phyloP scores from a whole-genome alignment of 352 stramenopile genomes.

The Phytopythium montanum region DNA sequence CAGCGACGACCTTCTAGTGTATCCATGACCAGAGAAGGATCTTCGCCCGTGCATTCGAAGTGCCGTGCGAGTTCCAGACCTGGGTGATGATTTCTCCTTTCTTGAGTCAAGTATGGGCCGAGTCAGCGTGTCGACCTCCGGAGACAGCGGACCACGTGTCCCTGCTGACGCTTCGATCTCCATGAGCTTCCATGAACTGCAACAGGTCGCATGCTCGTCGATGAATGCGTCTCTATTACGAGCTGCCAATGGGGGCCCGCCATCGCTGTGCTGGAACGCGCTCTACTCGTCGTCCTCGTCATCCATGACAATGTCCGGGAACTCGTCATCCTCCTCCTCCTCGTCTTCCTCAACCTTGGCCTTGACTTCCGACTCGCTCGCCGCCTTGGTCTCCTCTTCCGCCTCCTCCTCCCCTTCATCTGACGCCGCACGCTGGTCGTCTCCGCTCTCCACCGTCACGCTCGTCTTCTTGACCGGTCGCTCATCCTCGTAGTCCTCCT shows the following conservation, averaged over 20 bases:
- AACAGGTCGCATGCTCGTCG: background rate
- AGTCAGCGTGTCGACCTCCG: too few relatives aligned
- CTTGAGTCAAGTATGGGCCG: too few relatives aligned
- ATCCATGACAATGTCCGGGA: slow-evolving; percentile 80
- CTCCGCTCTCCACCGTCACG: slow-evolving; percentile 10
- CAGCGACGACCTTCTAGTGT: too few relatives aligned
- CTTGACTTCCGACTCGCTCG: background rate
- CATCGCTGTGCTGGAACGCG: too few relatives aligned
- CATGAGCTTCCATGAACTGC: too few relatives aligned
- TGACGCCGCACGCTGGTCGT: slow-evolving; percentile 1
- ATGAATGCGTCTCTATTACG: background rate
- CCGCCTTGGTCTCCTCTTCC: background rate
- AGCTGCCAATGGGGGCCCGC: background rate
- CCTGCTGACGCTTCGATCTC: too few relatives aligned
- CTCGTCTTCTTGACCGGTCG: slow-evolving; percentile 22
- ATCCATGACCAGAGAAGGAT: too few relatives aligned
- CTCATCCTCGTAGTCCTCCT: slow-evolving; percentile 45
- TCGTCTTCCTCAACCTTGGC: slow-evolving; percentile 11
- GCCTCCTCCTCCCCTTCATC: background rate
- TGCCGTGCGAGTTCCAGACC: too few relatives aligned
- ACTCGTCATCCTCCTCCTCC: slow-evolving; percentile 67
- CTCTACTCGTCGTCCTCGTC: slow-evolving; percentile 48
- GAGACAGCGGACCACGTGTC: too few relatives aligned
- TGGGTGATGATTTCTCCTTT: too few relatives aligned
- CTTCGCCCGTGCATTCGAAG: too few relatives aligned